A percentile compares a stretch with the other conserved stretches of the same genome.
These are phyloP conservation scores for Penicillium polonicum DNA, from an alignment of 2,329 filamentous ascomycete genomes.

Conservation along the genomic window DNA sequence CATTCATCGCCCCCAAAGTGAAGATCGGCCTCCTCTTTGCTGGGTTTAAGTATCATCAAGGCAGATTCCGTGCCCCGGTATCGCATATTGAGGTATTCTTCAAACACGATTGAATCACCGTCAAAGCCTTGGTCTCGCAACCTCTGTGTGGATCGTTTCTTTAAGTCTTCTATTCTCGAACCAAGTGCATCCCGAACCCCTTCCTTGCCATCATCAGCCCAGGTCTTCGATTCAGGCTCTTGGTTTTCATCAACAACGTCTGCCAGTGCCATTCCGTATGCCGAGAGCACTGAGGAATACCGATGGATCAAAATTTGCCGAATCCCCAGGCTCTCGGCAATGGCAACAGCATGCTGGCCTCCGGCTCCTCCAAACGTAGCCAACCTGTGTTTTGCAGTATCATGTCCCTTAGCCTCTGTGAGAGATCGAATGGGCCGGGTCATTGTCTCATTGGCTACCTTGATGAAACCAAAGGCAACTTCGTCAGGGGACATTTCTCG, in stretches of 20 bases:
- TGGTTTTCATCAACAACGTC: constrained; percentile 76
- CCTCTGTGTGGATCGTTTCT: constrained; percentile 67
- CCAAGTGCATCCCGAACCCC: constrained; percentile 63
- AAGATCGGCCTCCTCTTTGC: constrained; percentile 29
- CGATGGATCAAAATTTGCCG: constrained; percentile 78
- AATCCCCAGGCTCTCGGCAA: constrained; percentile 78
- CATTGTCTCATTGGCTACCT: constrained; percentile 90
- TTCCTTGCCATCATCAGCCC: constrained; percentile 49
- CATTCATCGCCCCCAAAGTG: constrained; percentile 66
- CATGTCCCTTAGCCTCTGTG: constrained; percentile 84
- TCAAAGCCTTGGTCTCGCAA: constrained; percentile 77
- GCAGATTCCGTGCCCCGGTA: constrained; percentile 25
- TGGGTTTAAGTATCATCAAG: constrained; percentile 38
- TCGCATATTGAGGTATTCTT: constrained; percentile 87
- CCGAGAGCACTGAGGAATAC: constrained; percentile 85
- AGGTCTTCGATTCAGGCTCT: constrained; percentile 62
- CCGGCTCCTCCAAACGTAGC: constrained; percentile 88
- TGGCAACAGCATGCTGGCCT: constrained; percentile 88
- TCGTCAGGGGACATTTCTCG: constrained; percentile 68
- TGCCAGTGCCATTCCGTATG: constrained; percentile 87
- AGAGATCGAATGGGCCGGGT: constrained; percentile 82
- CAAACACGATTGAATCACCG: constrained; percentile 72
- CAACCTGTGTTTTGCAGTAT: constrained; percentile 79
- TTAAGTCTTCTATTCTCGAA: constrained; percentile 74
- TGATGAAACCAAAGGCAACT: constrained; percentile 84